Conservation (phyloP, 108 stramenopile genomes). For the Nannochloropsis gaditana region DNA sequence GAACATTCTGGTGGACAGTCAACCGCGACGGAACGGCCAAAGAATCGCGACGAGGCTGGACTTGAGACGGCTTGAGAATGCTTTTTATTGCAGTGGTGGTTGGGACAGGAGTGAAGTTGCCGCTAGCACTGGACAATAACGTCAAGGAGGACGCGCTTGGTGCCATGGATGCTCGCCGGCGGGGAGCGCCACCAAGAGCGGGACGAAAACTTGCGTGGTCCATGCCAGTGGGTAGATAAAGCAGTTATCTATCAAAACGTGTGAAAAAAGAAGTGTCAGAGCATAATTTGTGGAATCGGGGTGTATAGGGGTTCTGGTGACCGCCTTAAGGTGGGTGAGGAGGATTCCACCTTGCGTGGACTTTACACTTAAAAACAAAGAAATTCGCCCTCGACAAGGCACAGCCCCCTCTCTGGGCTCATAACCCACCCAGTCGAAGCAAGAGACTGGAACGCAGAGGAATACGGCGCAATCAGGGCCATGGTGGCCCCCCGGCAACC, state of each 20-base stretch:
- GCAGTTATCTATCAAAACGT: neutral
- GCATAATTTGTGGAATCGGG: too few relatives aligned
- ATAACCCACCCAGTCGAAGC: too few relatives aligned
- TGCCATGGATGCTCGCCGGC: neutral
- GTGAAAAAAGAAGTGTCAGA: neutral
- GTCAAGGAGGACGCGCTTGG: neutral
- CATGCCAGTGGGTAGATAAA: neutral
- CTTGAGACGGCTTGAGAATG: neutral
- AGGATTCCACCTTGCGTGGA: too few relatives aligned
- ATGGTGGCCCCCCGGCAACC: too few relatives aligned
- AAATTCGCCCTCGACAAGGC: too few relatives aligned
- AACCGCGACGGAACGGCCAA: neutral
- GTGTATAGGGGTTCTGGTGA: too few relatives aligned
- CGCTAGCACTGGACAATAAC: neutral
- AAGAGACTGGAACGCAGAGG: too few relatives aligned
- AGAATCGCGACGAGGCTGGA: neutral
- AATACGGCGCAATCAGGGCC: too few relatives aligned
- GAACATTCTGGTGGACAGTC: neutral
- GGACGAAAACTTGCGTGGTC: neutral
- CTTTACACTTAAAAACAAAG: too few relatives aligned
- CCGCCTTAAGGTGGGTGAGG: too few relatives aligned
- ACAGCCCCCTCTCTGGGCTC: too few relatives aligned
- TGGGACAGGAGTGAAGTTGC: neutral
- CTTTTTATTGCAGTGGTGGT: neutral
- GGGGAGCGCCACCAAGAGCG: neutral